phyloP scores from a whole-genome alignment of 805 yeast genomes.

The Myxozyma vanderwaltii region DNA sequence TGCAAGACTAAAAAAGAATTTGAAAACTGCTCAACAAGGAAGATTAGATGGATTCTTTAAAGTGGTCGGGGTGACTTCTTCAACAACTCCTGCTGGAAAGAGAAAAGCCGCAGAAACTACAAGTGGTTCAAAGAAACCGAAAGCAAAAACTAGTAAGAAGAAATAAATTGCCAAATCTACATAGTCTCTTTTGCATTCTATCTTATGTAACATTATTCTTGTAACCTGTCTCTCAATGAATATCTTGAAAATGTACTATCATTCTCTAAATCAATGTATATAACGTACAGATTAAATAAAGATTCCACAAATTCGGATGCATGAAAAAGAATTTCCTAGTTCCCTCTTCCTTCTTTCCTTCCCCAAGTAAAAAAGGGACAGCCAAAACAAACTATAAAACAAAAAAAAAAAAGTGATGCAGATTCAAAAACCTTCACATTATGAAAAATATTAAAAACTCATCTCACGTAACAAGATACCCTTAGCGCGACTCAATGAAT shows the following conservation, averaged over 20 bases:
- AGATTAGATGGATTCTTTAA: slow-evolving; percentile 78
- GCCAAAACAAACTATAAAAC: not conserved
- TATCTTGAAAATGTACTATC: too few relatives aligned
- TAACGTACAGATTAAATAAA: too few relatives aligned
- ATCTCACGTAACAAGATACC: too few relatives aligned
- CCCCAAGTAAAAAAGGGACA: too few relatives aligned
- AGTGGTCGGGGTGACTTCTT: slow-evolving; percentile 53
- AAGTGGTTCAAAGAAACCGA: slow-evolving; percentile 28
- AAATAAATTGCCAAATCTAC: not conserved
- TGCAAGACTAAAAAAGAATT: slow-evolving; percentile 77
- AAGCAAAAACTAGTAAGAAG: slow-evolving; percentile 23
- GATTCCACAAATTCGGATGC: too few relatives aligned
- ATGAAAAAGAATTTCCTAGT: too few relatives aligned
- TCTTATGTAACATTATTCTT: too few relatives aligned
- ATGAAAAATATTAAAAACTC: too few relatives aligned
- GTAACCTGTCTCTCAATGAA: too few relatives aligned
- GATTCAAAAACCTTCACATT: not conserved
- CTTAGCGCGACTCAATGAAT: too few relatives aligned
- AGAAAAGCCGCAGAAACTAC: slow-evolving; percentile 41
- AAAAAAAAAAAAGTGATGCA: not conserved
- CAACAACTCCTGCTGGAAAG: slow-evolving; percentile 38
- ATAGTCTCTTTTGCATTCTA: too few relatives aligned
- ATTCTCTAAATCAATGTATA: not conserved
- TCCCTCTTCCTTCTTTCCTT: too few relatives aligned
- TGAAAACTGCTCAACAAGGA: slow-evolving; percentile 85